Conservation (phyloP, 768 basidiomycete species). For the Pseudohyphozyma bogoriensis region DNA sequence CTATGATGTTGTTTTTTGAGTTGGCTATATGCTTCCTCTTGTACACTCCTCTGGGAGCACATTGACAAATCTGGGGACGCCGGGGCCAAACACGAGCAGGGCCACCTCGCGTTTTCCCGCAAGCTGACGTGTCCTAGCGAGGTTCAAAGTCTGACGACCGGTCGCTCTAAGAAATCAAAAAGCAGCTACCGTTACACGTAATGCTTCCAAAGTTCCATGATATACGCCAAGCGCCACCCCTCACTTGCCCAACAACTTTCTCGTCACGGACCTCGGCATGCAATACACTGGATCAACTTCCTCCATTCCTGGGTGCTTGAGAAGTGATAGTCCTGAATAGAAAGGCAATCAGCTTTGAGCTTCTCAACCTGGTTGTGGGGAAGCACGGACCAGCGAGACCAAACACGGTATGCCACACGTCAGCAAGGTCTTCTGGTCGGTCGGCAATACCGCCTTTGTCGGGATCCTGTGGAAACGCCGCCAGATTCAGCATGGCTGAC, state of each 20-base stretch:
- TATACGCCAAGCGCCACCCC: too few species aligned
- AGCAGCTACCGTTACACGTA: too few species aligned
- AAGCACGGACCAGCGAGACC: slow-evolving; percentile 62
- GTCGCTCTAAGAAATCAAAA: too few species aligned
- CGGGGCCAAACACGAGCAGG: too few species aligned
- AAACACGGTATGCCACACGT: slow-evolving; percentile 95
- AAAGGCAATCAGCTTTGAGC: neutral
- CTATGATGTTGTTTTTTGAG: too few species aligned
- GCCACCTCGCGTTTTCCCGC: too few species aligned
- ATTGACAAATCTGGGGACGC: too few species aligned
- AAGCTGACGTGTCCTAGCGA: too few species aligned
- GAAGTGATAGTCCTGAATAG: slow-evolving; percentile 61
- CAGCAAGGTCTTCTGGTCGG: slow-evolving; percentile 80
- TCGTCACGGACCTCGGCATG: slow-evolving; percentile 63
- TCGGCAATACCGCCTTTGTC: slow-evolving; percentile 92
- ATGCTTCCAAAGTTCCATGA: too few species aligned
- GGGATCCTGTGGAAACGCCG: slow-evolving; percentile 52
- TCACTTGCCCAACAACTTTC: slow-evolving; percentile 1
- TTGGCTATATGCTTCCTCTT: too few species aligned
- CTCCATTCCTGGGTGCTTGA: slow-evolving; percentile 72
- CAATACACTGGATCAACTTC: slow-evolving; percentile 93
- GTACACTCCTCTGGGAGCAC: too few species aligned
- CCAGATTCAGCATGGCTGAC: neutral
- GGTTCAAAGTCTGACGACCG: too few species aligned
- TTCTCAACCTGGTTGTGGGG: neutral